phyloP scores from a whole-genome alignment of 371 early-diverging fungal genomes.

The Mucor plumbeus region DNA sequence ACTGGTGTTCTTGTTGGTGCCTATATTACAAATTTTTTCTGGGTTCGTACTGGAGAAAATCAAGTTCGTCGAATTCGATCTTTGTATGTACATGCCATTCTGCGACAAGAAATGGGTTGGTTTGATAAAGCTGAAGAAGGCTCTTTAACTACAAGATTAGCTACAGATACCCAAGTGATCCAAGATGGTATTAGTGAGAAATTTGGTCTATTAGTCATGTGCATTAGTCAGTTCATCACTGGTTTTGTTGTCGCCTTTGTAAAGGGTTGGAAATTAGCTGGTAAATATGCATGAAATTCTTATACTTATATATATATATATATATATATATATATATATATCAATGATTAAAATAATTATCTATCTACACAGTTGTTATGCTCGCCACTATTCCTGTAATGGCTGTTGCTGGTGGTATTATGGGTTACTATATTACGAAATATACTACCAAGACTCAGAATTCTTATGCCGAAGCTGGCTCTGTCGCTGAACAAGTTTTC shows the following conservation, averaged over 20 bases:
- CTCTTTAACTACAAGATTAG: conserved; percentile 76
- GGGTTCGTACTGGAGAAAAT: conserved; percentile 50
- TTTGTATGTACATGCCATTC: conserved; percentile 72
- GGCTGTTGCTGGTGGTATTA: conserved; percentile 53
- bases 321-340: not conserved
- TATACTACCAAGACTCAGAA: conserved; percentile 45
- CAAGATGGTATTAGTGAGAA: conserved; percentile 92
- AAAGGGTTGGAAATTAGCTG: conserved; percentile 83
- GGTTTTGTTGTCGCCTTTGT: conserved; percentile 89
- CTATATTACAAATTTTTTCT: conserved; percentile 42
- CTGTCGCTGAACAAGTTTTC: conserved; percentile 72
- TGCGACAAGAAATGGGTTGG: conserved; percentile 92
- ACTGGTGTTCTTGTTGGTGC: conserved; percentile 43
- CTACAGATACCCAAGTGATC: conserved; percentile 78
- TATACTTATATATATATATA: too few species aligned
- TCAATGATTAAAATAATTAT: not conserved
- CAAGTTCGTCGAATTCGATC: conserved; percentile 48
- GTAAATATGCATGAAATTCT: not conserved
- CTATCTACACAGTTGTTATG: conserved; percentile 57
- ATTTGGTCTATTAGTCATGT: conserved; percentile 73
- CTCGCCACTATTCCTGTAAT: conserved; percentile 72
- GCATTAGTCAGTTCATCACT: conserved; percentile 77
- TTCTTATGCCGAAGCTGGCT: conserved; percentile 53
- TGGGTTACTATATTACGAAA: conserved; percentile 73
- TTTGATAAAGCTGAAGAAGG: conserved; percentile 81